phyloP scores from a whole-genome alignment of 257 asterid genomes.

The Avicennia marina region DNA sequence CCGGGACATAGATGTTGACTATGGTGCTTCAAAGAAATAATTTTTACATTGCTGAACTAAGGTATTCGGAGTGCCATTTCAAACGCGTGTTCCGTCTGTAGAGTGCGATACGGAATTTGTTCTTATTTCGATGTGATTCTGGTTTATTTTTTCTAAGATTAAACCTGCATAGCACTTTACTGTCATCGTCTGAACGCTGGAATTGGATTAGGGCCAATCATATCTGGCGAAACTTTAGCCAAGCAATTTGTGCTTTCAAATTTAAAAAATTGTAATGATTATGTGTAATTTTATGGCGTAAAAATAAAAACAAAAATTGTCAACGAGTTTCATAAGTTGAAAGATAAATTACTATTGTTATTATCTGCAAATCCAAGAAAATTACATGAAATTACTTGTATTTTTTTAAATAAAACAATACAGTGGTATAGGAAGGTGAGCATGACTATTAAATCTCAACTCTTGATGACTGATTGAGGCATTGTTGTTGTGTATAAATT shows the following conservation, averaged over 20 bases:
- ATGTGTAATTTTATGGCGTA: too few relatives aligned
- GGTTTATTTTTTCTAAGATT: not conserved
- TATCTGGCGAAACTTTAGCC: too few relatives aligned
- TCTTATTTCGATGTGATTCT: not conserved
- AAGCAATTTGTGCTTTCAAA: too few relatives aligned
- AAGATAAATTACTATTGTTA: too few relatives aligned
- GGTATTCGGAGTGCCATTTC: not conserved
- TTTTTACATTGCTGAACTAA: not conserved
- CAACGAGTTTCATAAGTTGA: too few relatives aligned
- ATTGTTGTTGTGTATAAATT: not conserved
- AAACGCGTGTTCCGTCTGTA: not conserved
- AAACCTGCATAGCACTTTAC: not conserved
- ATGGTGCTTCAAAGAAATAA: not conserved
- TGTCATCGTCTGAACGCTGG: too few relatives aligned
- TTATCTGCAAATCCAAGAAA: too few relatives aligned
- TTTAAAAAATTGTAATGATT: too few relatives aligned
- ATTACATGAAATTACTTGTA: not conserved
- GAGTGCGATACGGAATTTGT: not conserved
- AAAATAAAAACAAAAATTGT: too few relatives aligned
- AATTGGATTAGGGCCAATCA: too few relatives aligned
- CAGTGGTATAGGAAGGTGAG: too few relatives aligned
- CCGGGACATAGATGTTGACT: not conserved
- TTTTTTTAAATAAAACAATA: too few relatives aligned
- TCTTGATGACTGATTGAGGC: slow-evolving; percentile 3
- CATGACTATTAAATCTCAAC: not conserved